Percentiles rank a stretch among this genome's conserved stretches.
Conservation (phyloP, 2,329 filamentous ascomycete species). For the Salinomyces thailandicus region DNA sequence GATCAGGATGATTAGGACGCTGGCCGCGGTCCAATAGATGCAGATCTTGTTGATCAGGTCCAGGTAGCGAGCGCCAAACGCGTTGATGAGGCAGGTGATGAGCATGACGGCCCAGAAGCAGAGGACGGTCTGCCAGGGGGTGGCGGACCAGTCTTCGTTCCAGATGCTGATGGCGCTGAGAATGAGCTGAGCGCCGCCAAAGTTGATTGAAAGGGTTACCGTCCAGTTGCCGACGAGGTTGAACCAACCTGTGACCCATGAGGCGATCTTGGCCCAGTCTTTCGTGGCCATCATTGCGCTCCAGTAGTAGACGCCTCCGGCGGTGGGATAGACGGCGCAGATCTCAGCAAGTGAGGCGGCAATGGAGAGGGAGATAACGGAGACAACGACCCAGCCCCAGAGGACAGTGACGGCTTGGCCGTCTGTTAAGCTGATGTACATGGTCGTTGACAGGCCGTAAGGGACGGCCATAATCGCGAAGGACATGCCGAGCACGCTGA, state of each 20-base stretch:
- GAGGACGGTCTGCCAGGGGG: conserved; percentile 58
- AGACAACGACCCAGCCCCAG: conserved; percentile 60
- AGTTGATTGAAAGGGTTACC: conserved; percentile 54
- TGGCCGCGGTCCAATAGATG: conserved; percentile 59
- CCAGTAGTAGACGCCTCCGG: conserved; percentile 62
- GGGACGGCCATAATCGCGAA: conserved; percentile 68
- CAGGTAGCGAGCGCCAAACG: conserved; percentile 51
- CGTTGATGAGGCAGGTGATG: conserved; percentile 53
- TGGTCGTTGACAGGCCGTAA: conserved; percentile 56
- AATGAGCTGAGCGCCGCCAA: conserved; percentile 60
- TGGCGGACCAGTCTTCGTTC: conserved; percentile 58
- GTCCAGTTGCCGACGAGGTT: conserved; percentile 68
- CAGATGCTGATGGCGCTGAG: conserved; percentile 58
- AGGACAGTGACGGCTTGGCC: conserved; percentile 59
- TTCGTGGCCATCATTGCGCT: conserved; percentile 55
- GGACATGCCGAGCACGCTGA: conserved; percentile 58
- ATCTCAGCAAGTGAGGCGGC: conserved; percentile 59
- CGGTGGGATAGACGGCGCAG: conserved; percentile 57
- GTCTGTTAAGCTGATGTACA: conserved; percentile 58
- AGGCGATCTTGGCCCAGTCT: conserved; percentile 56
- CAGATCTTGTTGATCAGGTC: conserved; percentile 63
- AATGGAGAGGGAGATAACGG: conserved; percentile 52
- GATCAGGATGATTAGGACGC: conserved; percentile 59
- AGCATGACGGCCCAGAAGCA: conserved; percentile 63
- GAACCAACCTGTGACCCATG: conserved; percentile 48